Percentiles rank a stretch among this genome's conserved stretches.
Conservation (phyloP, 2,329 filamentous ascomycete genomes). For the Sporothrix variecibatus region DNA sequence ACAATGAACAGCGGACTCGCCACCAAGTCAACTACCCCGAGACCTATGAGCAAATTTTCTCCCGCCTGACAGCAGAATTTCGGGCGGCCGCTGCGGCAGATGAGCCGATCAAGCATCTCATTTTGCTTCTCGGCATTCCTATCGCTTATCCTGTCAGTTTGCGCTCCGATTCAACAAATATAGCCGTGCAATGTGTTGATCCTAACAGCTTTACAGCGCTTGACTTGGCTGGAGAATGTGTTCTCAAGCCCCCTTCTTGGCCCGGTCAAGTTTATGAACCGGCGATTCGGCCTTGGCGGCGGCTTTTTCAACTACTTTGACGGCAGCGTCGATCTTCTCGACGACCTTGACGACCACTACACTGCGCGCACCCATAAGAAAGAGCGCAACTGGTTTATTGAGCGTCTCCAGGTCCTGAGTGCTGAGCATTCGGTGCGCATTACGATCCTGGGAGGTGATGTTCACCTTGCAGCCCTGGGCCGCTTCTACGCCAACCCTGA, state of each 20-base stretch:
- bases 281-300: conserved; percentile 82
- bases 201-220: conserved; percentile 53
- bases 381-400: conserved; percentile 77
- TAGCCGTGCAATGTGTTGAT: neutral
- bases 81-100: conserved; percentile 63
- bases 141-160: conserved; percentile 73
- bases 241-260: conserved; percentile 83
- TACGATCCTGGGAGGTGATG: conserved; percentile 91
- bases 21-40: conserved; percentile 94
- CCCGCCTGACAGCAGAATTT: conserved; percentile 71
- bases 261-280: conserved; percentile 85
- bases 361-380: conserved; percentile 88
- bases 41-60: conserved; percentile 83
- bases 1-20: conserved; percentile 65
- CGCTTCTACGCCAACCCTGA: conserved; percentile 92
- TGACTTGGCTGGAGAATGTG: conserved; percentile 97
- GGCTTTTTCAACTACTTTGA: conserved; percentile 93
- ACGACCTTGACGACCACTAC: conserved; percentile 95
- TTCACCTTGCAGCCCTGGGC: conserved; percentile 87
- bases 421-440: conserved; percentile 85
- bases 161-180: too few species aligned
- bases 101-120: conserved; percentile 82
- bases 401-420: conserved; percentile 79
- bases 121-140: conserved; percentile 83
- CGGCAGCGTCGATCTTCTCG: conserved; percentile 86